phyloP scores from a whole-genome alignment of 2,329 filamentous ascomycete genomes.

The Harringtonia lauricola region DNA sequence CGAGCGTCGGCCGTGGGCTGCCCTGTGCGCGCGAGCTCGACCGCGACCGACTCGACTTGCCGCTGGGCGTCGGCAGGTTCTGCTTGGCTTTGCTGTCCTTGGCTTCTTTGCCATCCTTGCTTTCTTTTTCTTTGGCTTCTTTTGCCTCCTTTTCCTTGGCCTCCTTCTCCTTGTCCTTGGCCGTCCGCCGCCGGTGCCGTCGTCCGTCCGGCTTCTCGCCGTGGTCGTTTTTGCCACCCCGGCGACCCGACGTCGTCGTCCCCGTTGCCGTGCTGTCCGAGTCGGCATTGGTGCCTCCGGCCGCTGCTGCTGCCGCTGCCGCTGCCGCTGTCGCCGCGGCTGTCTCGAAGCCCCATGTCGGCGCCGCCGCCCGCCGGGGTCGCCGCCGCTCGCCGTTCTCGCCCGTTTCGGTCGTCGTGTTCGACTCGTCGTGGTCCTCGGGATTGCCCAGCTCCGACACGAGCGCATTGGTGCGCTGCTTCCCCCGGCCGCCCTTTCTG shows the following conservation, averaged over 20 bases:
- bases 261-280: conserved; percentile 47
- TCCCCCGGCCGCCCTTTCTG: conserved; percentile 43
- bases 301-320: conserved; percentile 21
- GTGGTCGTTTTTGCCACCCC: conserved; percentile 17
- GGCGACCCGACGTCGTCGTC: conserved; percentile 46
- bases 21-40: conserved; percentile 38
- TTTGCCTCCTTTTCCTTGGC: conserved; percentile 22
- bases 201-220: conserved; percentile 11
- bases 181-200: conserved; percentile 28
- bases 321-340: conserved; percentile 24
- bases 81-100: conserved; percentile 28
- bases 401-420: conserved; percentile 30
- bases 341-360: conserved; percentile 58
- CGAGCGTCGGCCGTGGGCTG: conserved; percentile 7
- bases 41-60: conserved; percentile 28
- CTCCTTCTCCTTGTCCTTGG: conserved; percentile 22
- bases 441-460: conserved; percentile 55
- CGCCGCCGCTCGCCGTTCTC: conserved; percentile 51
- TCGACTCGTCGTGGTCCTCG: conserved; percentile 43
- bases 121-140: conserved; percentile 1
- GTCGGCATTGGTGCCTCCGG: conserved; percentile 36
- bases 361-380: conserved; percentile 55
- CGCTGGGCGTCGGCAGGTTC: conserved; percentile 23
- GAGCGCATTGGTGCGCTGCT: conserved; percentile 51
- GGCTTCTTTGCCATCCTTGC: neutral